Conservation (phyloP, 805 yeast genomes). For the Wickerhamiella azyma region DNA sequence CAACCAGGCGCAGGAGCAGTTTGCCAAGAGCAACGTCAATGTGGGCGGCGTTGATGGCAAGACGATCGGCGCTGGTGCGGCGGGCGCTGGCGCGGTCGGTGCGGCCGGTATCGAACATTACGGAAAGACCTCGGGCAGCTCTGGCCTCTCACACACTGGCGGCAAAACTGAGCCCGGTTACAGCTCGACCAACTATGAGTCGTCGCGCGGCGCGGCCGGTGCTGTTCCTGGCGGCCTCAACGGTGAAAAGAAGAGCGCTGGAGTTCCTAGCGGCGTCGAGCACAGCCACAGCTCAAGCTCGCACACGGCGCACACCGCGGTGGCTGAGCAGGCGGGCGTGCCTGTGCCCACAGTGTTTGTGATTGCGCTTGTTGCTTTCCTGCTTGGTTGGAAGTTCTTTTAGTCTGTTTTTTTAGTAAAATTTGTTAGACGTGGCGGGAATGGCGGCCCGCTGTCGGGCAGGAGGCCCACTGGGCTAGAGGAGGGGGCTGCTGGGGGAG, state of each 20-base stretch:
- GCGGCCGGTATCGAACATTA: slow-evolving; percentile 10
- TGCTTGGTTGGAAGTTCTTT: slow-evolving; percentile 61
- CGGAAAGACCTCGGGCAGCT: neutral
- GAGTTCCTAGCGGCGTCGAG: slow-evolving; percentile 4
- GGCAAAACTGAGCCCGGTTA: neutral
- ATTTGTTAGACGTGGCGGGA: too few relatives aligned
- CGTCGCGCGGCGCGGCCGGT: slow-evolving; percentile 1
- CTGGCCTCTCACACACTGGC: slow-evolving; percentile 7
- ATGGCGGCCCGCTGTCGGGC: too few relatives aligned
- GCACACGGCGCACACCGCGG: too few relatives aligned
- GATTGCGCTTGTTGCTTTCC: slow-evolving; percentile 41
- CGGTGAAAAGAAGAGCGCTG: neutral
- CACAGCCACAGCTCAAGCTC: too few relatives aligned
- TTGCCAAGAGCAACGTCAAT: slow-evolving; percentile 1
- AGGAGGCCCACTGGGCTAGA: too few relatives aligned
- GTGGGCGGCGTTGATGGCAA: slow-evolving; percentile 9
- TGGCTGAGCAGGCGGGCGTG: slow-evolving; percentile 30
- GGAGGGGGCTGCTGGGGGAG: too few relatives aligned
- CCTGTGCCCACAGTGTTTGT: slow-evolving; percentile 41
- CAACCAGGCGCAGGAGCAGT: neutral
- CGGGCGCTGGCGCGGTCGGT: slow-evolving; percentile 10
- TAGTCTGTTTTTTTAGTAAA: slow-evolving; percentile 21
- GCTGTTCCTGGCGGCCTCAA: neutral
- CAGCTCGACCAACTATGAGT: neutral
- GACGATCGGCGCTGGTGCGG: slow-evolving; percentile 10